Base-by-base conservation (phyloP, 192 early-diverging fungal genomes). In the Coemansia brasiliensis region DNA sequence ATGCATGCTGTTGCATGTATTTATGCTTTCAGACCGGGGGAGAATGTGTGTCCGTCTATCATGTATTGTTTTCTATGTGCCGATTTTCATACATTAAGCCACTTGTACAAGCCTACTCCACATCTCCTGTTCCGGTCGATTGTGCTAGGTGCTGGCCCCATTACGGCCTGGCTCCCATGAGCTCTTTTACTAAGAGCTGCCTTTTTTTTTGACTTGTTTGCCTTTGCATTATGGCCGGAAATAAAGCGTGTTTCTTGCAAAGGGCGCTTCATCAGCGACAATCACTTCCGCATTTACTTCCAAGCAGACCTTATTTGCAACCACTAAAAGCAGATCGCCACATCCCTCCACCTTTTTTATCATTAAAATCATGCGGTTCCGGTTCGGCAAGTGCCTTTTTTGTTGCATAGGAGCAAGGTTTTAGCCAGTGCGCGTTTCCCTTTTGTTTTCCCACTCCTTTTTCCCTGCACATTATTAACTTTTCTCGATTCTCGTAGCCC, bases 21-120 rank as follows among this genome's bases (percentile, higher is more conserved):
- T 50, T 60, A 39, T 41, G 50, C 32, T 60, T 60, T 39, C 37
- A 39, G 45, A 49, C 24, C 40, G 40, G 40, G 40, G 18, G 40
- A 20, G 40, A 42, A 57, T 48, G 43, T 58, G 5, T 49, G 46
- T 49, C 46, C 46, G 46, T 49, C 46, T 26, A 45, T 45, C 43
- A 16, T 21, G 18, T 16, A 21, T 21, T 21, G 18, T 21, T 49
- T 26, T 22, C 13, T 10, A 24, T n/a, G 15, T 42, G 40, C n/a
- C 40, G 40, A 20, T 49, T 26, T 24, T 26, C 24, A 5, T 24
- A 5, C 24, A 5, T 15, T 25, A n/a, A 9, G 46, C 25, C 25
- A n/a, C 24, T n/a, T 25, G 46, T 15, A 5, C 24, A 35, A 35
- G 10, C 32, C 32, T 2, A 16, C 46, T 49, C 46, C 11, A 48